Evolutionary conservation across 148 eudicot genomes (phyloP).

Genomic region (Rhododendron mucronatum): DNA sequence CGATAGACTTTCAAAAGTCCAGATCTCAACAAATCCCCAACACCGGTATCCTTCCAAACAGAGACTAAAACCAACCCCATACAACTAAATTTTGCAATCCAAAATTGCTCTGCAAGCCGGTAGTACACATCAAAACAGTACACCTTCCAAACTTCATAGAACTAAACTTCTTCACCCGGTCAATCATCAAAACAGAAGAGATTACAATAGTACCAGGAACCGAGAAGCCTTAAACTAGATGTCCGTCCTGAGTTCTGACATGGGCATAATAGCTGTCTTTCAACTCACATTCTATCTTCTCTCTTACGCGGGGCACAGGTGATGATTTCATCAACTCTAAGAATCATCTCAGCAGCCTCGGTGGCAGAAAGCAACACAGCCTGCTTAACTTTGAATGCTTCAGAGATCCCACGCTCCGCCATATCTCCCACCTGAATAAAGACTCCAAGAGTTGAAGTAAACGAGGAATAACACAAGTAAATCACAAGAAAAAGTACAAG

Average conservation of each 20-base stretch:
- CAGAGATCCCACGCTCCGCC: slow-evolving; percentile 65
- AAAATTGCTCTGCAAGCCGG: not conserved
- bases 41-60: not conserved
- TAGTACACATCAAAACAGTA: not conserved
- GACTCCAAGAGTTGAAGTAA: not conserved
- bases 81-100: not conserved
- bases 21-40: not conserved
- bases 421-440: slow-evolving; percentile 49
- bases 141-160: not conserved
- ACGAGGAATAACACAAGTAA: not conserved
- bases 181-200: not conserved
- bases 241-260: not conserved
- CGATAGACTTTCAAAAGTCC: not conserved
- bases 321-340: slow-evolving; percentile 93
- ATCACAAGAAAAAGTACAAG: not conserved
- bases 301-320: slow-evolving; percentile 90
- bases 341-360: slow-evolving; percentile 94
- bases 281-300: slow-evolving; percentile 83
- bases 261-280: not conserved
- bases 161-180: not conserved
- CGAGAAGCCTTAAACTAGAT: not conserved
- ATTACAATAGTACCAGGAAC: not conserved
- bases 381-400: slow-evolving; percentile 90
- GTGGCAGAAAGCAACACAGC: slow-evolving; percentile 87
- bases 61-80: not conserved